Percentiles rank a stretch among this genome's conserved stretches.
phyloP scores from a whole-genome alignment of 495 filamentous ascomycete species.

The Friedmanniomyces simplex region DNA sequence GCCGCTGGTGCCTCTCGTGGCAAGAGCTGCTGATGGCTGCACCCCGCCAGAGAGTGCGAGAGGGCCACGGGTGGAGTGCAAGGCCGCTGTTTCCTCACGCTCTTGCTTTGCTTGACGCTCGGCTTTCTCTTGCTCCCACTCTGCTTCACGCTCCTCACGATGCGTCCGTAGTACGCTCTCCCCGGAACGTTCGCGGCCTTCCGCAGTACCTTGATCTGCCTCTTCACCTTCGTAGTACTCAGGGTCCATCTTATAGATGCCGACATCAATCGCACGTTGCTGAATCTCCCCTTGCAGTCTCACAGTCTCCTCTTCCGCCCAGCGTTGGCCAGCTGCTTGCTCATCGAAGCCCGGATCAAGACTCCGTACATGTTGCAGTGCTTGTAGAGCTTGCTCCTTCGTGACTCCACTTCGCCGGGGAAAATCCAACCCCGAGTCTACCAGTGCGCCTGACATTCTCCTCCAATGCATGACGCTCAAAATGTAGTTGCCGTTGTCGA shows the following conservation, averaged over 20 bases:
- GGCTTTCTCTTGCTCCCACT: no score
- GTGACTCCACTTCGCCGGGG: constrained; percentile 23
- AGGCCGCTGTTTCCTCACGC: no score
- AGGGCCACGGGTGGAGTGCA: no score
- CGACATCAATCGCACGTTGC: constrained; percentile 36
- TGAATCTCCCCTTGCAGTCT: constrained; percentile 34
- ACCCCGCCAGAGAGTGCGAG: no score
- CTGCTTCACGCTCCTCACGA: constrained; percentile 24
- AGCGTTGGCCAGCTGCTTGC: constrained; percentile 50
- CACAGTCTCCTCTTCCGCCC: constrained; percentile 46
- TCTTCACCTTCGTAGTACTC: constrained; percentile 5
- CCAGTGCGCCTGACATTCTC: constrained; percentile 61
- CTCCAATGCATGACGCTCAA: constrained; percentile 62
- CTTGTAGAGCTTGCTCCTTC: constrained; percentile 33
- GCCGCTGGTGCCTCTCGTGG: no score
- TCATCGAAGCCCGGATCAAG: constrained; percentile 62
- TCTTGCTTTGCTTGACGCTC: no score
- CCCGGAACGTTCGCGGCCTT: constrained; percentile 6
- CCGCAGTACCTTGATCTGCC: constrained; percentile 10
- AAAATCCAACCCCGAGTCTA: constrained; percentile 38
- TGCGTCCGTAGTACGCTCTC: constrained; percentile 41
- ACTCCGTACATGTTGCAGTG: constrained; percentile 56
- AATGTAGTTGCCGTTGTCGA: constrained; percentile 49
- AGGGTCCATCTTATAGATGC: constrained; percentile 38
- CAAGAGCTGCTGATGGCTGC: no score